phyloP scores from a whole-genome alignment of 495 filamentous ascomycete genomes.

The Endocarpon pusillum region DNA sequence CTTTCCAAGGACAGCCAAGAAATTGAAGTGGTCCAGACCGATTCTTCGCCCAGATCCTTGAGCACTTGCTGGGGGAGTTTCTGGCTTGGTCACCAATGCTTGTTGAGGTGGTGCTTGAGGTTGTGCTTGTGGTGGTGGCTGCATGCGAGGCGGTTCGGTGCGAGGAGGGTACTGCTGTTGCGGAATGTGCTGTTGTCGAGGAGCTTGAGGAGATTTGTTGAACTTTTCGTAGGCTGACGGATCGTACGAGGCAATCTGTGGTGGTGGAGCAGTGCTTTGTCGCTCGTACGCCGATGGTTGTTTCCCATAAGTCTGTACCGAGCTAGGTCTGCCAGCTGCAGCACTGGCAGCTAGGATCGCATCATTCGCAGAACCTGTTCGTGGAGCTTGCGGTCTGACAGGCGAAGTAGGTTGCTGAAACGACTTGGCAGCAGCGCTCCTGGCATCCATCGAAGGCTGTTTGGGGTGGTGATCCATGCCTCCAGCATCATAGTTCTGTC shows the following conservation, averaged over 20 bases:
- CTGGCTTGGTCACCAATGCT: constrained; percentile 16
- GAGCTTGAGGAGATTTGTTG: constrained; percentile 18
- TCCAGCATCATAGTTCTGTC: constrained; percentile 30
- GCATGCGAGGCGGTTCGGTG: constrained; percentile 11
- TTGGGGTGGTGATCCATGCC: constrained; percentile 30
- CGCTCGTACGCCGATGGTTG: neutral
- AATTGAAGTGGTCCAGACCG: constrained; percentile 97
- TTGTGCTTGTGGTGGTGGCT: constrained; percentile 21
- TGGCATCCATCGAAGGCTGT: constrained; percentile 28
- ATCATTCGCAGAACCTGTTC: constrained; percentile 16
- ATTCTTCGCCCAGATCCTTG: constrained; percentile 60
- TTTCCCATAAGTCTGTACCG: constrained; percentile 21
- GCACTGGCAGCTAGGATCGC: constrained; percentile 21
- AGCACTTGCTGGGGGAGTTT: constrained; percentile 23
- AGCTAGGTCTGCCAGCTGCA: constrained; percentile 17
- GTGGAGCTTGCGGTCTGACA: constrained; percentile 19
- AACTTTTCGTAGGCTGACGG: constrained; percentile 55
- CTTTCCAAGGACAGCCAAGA: constrained; percentile 95
- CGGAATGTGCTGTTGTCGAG: constrained; percentile 12
- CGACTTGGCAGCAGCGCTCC: constrained; percentile 29
- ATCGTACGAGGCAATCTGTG: constrained; percentile 53
- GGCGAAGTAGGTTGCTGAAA: constrained; percentile 20
- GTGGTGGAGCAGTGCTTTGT: constrained; percentile 20
- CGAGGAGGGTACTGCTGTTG: constrained; percentile 15
- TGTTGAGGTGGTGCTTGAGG: constrained; percentile 17